Base-by-base conservation (phyloP, 306 rosid species). In the Leucaena leucocephala region DNA sequence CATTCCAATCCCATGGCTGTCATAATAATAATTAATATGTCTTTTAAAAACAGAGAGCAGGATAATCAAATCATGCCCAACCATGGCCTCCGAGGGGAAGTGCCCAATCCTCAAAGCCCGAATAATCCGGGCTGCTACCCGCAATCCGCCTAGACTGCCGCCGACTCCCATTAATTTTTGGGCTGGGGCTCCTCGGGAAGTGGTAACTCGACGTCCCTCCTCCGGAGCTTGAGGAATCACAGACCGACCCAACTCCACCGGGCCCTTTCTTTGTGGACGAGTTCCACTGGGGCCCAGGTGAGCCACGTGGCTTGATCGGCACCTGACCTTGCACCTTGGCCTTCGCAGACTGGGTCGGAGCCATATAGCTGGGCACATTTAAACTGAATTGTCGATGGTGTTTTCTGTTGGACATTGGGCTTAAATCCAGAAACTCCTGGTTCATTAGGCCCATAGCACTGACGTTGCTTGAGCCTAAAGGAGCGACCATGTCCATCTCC, bases 261-360 rank as follows among this genome's bases (percentile, higher is more conserved):
- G 85, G 85, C 6, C 71, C 70, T 71, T 75, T 85, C 68, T 78
- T 91, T 0, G 80, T 85, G 7, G 95, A 80, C 4, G 80, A 71
- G 84, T 88, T 91, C 97, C 92, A 89, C 3, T 83, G 87, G 48
- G 89, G 81, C 54, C 79, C 86, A 75, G 50, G 8, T 7, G 91
- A 86, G 72, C 69, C 76, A 5, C 77, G 80, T 2, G 81, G 89
- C 76, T 86, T 90, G 6, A 36, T 2, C 3, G 68, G 33, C 49
- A 87, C 86, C 72, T 80, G 92, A 8, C 19, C 65, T 58, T 88
- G 77, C 6, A 76, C 80, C 85, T 92, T 95, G 43, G 98, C 98
- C 81, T 92, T 92, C 6, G 96, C 96, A 7, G 98, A 92, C 21
- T 95, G 77, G 38, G 98, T 95, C 2, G 94, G 91, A 38, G 98